Evolutionary conservation across 495 filamentous ascomycete species (phyloP).

Genomic region (Penicillium turbatum): DNA sequence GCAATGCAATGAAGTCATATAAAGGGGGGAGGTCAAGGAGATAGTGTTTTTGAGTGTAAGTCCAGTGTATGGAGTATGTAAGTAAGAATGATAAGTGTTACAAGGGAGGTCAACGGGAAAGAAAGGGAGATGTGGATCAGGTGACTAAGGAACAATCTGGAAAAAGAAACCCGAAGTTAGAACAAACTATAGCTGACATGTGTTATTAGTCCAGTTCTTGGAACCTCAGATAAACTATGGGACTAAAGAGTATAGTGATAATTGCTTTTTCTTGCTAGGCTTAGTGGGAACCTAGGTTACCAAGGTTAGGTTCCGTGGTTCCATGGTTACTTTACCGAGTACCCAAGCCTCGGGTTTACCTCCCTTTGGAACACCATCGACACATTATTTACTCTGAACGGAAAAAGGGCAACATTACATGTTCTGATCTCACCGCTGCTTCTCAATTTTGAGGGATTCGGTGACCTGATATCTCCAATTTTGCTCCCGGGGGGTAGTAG

Average conservation of each 20-base stretch:
- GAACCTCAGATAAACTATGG: not conserved
- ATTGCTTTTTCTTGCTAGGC: not conserved
- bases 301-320: too few relatives aligned
- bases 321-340: not conserved
- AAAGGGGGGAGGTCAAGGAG: not conserved
- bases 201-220: too few relatives aligned
- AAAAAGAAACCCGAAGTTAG: not conserved
- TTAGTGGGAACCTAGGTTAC: not conserved
- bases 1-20: slow-evolving; percentile 2
- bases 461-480: not conserved
- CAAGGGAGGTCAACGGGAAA: too few relatives aligned
- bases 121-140: not conserved
- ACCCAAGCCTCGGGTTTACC: not conserved
- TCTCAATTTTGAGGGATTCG: not conserved
- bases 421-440: slow-evolving; percentile 3
- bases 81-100: not conserved
- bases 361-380: not conserved
- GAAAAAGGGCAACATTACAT: not conserved
- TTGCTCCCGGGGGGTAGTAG: too few relatives aligned
- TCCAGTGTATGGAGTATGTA: not conserved
- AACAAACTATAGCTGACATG: too few relatives aligned
- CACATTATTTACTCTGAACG: not conserved
- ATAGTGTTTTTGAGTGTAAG: not conserved
- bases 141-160: slow-evolving; percentile 3
- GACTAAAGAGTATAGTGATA: not conserved